Evolutionary conservation across 2,329 filamentous ascomycete species (phyloP), one percentile per base, ranked within the genome.

Genomic region (Botrytis fabae): DNA sequence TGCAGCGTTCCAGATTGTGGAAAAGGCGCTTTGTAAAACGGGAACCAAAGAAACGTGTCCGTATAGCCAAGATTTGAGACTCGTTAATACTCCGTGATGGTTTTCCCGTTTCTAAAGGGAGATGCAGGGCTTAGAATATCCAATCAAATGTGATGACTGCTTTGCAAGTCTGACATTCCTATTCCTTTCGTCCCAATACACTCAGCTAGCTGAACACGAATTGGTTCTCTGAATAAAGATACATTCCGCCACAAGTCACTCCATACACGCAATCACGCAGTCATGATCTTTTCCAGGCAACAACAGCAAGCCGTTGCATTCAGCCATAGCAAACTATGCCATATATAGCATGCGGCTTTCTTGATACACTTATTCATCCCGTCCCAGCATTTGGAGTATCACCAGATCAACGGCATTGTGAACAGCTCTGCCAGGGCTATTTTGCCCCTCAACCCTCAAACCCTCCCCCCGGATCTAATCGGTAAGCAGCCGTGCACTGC

Each of bases 41-140:
- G 25, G 35, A 57, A 40, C 46, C 64, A 54, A 40, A 66, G 44
- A 66, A 66, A 48, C 12, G 22, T 46, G 28, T 65, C 44, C 28
- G 44, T 51, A 38, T 51, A 16, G 44, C 62, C 62, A 46, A 64
- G 42, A 64, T 64, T 64, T 51, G 62, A 64, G 62, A 44, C 62
- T 46, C 6, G 20, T 28, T 35, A 22, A n/a, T 25, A 51, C 48
- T 51, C 48, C 48, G 25, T 51, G 32, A 20, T 46, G n/a, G 18
- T 7, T 64, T 35, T 64, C 42, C 62, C 35, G 62, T 51, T n/a
- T 66, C 48, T 51, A 32, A 35, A 51, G 32, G 3, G 22, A 51
- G 48, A 51, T 38, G 44, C 38, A 66, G 22, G 46, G 46, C 46
- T 66, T 54, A 40, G 48, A 20, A 68, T 20, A 54, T 68, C 64